phyloP scores from a whole-genome alignment of 495 filamentous ascomycete genomes.

The Diplogelasinospora grovesii region DNA sequence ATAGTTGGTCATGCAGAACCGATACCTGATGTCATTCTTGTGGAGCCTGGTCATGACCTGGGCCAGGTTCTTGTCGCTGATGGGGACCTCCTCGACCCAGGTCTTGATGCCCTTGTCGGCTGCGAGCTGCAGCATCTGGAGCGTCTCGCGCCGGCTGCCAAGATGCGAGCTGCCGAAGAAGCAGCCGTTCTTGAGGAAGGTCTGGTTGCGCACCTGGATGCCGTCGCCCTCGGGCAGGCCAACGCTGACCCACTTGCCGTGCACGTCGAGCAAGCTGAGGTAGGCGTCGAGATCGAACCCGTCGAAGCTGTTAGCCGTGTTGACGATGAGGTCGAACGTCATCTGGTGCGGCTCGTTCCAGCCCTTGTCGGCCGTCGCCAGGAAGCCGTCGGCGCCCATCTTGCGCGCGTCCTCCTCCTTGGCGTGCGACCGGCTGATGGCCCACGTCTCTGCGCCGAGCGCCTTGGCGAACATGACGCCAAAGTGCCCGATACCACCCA shows the following conservation, averaged over 20 bases:
- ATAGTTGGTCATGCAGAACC: conserved; percentile 43
- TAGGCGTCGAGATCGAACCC: conserved; percentile 60
- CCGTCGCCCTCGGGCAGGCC: conserved; percentile 79
- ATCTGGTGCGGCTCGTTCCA: conserved; percentile 53
- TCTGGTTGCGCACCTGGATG: conserved; percentile 67
- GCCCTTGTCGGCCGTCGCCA: conserved; percentile 57
- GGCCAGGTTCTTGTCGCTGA: conserved; percentile 62
- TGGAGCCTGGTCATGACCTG: conserved; percentile 61
- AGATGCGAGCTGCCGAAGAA: conserved; percentile 77
- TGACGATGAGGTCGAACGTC: conserved; percentile 56
- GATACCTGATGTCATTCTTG: conserved; percentile 60
- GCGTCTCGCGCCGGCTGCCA: conserved; percentile 71
- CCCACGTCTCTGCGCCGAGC: conserved; percentile 63
- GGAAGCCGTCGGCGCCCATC: conserved; percentile 69
- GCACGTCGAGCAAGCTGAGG: conserved; percentile 72
- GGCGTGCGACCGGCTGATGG: conserved; percentile 57
- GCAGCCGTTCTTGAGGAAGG: conserved; percentile 68
- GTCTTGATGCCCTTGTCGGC: conserved; percentile 73
- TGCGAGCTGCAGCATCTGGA: conserved; percentile 76
- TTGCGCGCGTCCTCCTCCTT: conserved; percentile 63
- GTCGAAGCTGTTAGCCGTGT: conserved; percentile 48
- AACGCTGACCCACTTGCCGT: conserved; percentile 75
- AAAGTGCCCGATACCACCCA: conserved; percentile 70
- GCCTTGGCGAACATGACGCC: conserved; percentile 66
- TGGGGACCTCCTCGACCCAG: conserved; percentile 72